A percentile compares a stretch with the other conserved stretches of the same genome.
phyloP scores from a whole-genome alignment of 768 basidiomycete genomes.

The Suillus occidentalis region DNA sequence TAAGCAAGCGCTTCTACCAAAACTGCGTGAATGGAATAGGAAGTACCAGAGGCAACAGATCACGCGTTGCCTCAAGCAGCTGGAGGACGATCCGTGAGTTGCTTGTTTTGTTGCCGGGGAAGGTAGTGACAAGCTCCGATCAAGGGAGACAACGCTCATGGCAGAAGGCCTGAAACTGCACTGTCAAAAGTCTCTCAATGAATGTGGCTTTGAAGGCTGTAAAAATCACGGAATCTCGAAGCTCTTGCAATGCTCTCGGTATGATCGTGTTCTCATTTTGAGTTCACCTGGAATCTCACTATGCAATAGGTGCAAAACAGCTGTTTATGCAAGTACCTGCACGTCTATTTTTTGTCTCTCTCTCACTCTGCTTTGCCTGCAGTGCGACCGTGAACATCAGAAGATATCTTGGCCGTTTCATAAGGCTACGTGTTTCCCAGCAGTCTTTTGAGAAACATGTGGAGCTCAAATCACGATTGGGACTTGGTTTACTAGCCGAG shows the following conservation, averaged over 20 bases:
- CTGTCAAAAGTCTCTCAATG: slow-evolving; percentile 30
- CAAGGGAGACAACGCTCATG: slow-evolving; percentile 32
- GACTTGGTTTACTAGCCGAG: background rate
- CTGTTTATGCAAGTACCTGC: slow-evolving; percentile 39
- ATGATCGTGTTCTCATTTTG: background rate
- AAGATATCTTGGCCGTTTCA: slow-evolving; percentile 37
- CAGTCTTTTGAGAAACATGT: slow-evolving; percentile 27
- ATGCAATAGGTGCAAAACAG: slow-evolving; percentile 39
- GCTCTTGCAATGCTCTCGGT: slow-evolving; percentile 37
- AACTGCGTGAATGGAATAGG: slow-evolving; percentile 34
- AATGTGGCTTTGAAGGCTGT: slow-evolving; percentile 35
- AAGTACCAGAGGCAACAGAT: slow-evolving; percentile 16
- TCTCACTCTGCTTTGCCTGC: background rate
- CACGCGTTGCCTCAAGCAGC: slow-evolving; percentile 35
- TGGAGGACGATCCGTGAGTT: slow-evolving; percentile 32
- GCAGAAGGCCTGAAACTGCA: slow-evolving; percentile 27
- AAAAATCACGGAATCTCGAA: slow-evolving; percentile 23
- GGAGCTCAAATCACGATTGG: background rate
- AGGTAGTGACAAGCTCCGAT: background rate
- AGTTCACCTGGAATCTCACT: background rate
- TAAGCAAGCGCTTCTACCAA: slow-evolving; percentile 32
- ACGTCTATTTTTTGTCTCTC: background rate
- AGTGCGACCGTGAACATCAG: slow-evolving; percentile 40
- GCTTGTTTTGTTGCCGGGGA: background rate
- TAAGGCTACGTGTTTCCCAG: slow-evolving; percentile 34